Conservation (phyloP, 1,284 basidiomycete species). For the Moesziomyces sp. region DNA sequence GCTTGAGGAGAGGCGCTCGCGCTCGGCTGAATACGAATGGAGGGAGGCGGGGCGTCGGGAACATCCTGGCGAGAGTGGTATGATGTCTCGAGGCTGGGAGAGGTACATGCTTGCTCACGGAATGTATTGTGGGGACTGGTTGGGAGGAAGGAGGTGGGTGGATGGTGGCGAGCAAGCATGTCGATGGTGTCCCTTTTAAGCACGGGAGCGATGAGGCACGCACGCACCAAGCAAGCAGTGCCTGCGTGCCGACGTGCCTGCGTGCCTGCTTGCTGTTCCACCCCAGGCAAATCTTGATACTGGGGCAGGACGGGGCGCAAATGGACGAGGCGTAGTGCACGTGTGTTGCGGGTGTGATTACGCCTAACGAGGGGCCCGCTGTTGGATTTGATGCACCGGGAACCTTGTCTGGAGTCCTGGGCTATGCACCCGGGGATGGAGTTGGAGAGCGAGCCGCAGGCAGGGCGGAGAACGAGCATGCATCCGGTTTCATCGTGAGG, state of each 20-base stretch:
- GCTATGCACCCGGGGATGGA: too few species aligned
- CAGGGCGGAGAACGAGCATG: background rate
- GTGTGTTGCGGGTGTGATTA: background rate
- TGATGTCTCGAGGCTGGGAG: conserved; percentile 22
- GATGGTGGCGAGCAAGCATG: too few species aligned
- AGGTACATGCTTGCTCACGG: conserved; percentile 18
- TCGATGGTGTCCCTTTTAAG: too few species aligned
- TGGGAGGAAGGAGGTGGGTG: too few species aligned
- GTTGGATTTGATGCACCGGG: background rate
- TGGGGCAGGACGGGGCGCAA: too few species aligned
- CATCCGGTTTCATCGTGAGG: background rate
- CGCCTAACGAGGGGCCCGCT: background rate
- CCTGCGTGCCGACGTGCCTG: too few species aligned
- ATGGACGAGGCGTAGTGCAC: background rate
- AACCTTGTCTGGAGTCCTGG: too few species aligned
- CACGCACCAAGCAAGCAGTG: too few species aligned
- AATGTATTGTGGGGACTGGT: too few species aligned
- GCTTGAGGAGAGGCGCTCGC: background rate
- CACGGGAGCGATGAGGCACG: too few species aligned
- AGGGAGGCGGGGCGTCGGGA: conserved; percentile 9
- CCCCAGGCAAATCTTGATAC: too few species aligned
- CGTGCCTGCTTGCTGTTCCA: too few species aligned
- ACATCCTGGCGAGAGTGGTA: conserved; percentile 17
- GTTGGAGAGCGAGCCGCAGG: background rate
- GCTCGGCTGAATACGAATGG: conserved; percentile 1